Conservation (phyloP, 2,329 filamentous ascomycete species). For the Talaromyces sp. region DNA sequence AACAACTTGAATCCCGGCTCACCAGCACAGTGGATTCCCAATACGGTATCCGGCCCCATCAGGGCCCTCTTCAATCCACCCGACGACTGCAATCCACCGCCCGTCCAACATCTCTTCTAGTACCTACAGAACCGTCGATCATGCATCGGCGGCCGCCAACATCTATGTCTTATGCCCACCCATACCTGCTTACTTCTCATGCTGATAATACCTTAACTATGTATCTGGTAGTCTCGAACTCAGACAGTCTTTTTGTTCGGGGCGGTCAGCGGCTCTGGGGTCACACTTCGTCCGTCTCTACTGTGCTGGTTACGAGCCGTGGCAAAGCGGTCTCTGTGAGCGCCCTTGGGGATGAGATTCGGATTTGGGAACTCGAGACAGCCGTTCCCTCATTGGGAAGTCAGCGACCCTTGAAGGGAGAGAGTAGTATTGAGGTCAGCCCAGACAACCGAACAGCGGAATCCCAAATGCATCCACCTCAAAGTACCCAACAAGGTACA, state of each 20-base stretch:
- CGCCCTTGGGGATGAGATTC: slow-evolving; percentile 73
- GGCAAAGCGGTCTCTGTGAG: slow-evolving; percentile 92
- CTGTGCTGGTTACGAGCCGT: slow-evolving; percentile 78
- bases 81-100: slow-evolving; percentile 14
- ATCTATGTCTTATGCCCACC: slow-evolving; percentile 73
- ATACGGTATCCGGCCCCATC: slow-evolving; percentile 30
- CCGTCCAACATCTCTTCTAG: slow-evolving; percentile 24
- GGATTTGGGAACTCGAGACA: slow-evolving; percentile 88
- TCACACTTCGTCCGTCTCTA: slow-evolving; percentile 85
- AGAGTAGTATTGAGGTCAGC: slow-evolving; percentile 58
- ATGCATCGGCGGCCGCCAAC: slow-evolving; percentile 56
- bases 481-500: background rate
- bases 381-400: slow-evolving; percentile 55
- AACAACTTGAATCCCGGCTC: slow-evolving; percentile 41
- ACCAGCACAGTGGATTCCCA: slow-evolving; percentile 45
- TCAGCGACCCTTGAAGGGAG: slow-evolving; percentile 46
- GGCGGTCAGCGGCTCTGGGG: slow-evolving; percentile 80
- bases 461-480: background rate
- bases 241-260: slow-evolving; percentile 67
- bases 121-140: slow-evolving; percentile 32
- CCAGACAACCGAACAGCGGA: slow-evolving; percentile 36
- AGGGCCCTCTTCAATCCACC: slow-evolving; percentile 8
- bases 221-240: slow-evolving; percentile 76
- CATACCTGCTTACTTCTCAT: slow-evolving; percentile 81
- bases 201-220: slow-evolving; percentile 86